Percentiles rank a stretch among this genome's conserved stretches.
phyloP scores from a whole-genome alignment of 352 stramenopile species.

The Phytophthora pseudosyringae region DNA sequence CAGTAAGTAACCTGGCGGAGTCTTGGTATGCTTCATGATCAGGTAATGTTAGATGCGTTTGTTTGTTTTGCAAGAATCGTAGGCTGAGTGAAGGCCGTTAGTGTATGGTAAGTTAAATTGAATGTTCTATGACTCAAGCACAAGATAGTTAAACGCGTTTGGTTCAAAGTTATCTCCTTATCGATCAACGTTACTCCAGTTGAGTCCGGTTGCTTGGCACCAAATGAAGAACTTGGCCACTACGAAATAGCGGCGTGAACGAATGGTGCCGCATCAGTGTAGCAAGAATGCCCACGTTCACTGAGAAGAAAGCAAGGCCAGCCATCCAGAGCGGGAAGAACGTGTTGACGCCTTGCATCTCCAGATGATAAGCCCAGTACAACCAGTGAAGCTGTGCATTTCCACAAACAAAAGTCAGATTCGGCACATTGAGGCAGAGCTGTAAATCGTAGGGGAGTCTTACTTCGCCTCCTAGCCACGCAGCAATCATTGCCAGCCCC shows the following conservation, averaged over 20 bases:
- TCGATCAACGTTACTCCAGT: slow-evolving; percentile 20
- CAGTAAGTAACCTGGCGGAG: slow-evolving; percentile 18
- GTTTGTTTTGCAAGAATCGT: slow-evolving; percentile 20
- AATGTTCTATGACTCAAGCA: not conserved
- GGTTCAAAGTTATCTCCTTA: too few relatives aligned
- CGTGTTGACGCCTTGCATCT: slow-evolving; percentile 91
- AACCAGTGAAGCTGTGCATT: slow-evolving; percentile 83
- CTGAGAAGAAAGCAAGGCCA: slow-evolving; percentile 89
- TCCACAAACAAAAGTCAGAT: slow-evolving; percentile 11
- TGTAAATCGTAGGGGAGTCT: not conserved
- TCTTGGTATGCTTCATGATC: not conserved
- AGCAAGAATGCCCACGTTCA: slow-evolving; percentile 85
- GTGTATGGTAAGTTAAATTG: slow-evolving; percentile 15
- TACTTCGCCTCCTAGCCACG: slow-evolving; percentile 84
- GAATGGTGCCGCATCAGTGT: slow-evolving; percentile 74
- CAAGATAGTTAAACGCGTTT: too few relatives aligned
- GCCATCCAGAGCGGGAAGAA: slow-evolving; percentile 90
- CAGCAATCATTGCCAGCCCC: slow-evolving; percentile 60
- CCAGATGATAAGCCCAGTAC: slow-evolving; percentile 89
- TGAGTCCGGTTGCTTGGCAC: slow-evolving; percentile 29
- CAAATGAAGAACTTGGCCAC: slow-evolving; percentile 50
- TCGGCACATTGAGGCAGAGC: not conserved
- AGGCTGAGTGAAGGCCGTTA: slow-evolving; percentile 22
- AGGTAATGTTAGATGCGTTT: slow-evolving; percentile 21
- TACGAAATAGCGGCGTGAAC: slow-evolving; percentile 65